Evolutionary conservation across 257 asterid species (phyloP), one percentile per base, ranked within the genome.

Genomic region (Salvia splendens): DNA sequence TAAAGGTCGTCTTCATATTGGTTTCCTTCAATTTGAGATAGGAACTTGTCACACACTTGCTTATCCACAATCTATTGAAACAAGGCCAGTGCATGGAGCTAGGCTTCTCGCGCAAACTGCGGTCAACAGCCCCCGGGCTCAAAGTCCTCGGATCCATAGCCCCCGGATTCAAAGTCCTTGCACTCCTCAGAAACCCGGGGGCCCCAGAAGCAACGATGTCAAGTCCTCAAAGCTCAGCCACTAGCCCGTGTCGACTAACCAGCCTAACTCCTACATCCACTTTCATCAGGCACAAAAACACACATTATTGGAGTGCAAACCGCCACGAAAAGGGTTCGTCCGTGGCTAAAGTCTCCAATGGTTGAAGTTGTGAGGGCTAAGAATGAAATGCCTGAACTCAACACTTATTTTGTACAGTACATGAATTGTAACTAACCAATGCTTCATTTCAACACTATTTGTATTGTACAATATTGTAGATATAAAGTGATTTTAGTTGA

Each of bases 51-150:
- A 1, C 30, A 35, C 60, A 14, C 41, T 49, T 48, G 49, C 69
- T 64, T 68, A 47, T 61, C 33, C 14, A 32, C 65, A 41, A 15
- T 71, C 66, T 57, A 58, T 75, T 51, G 69, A 50, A 66, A 32
- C 81, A 89, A 95, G 88, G 75, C 61, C 62, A 61, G 71, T 71
- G 65, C 69, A 53, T 36, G 79, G 76, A 63, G 69, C 81, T 67
- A 78, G 58, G 78, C 92, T 79, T 72, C 75, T 80, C 17, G 73
- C 81, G 67, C 79, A 58, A 81, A 70, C 70, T 38, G 80, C 77
- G 30, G 62, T 69, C 59, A 86, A 81, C 78, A 80, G 69, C 69
- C 67, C 67, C 17, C 51, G 51, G 17, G 1, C 12, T 15, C 66
- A 41, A 42, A 79, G 85, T 63, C 71, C 89, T 41, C 49, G 50